Evolutionary conservation across 257 asterid genomes (phyloP), one percentile per base, ranked within the genome.

Genomic region (Forsythia suspensa): DNA sequence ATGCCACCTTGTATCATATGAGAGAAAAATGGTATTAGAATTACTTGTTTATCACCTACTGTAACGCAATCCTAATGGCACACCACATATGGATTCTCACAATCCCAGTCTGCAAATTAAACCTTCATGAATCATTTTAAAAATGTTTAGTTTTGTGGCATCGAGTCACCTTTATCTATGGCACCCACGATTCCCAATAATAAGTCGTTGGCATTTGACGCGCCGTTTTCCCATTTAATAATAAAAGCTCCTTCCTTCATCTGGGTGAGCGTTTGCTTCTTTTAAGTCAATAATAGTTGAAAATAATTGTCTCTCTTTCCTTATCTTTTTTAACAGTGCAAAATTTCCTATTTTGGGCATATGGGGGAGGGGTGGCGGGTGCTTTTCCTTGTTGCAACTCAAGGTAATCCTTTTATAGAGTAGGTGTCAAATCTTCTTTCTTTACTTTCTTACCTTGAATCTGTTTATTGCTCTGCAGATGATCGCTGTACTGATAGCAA

Each of bases 401-500:
- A 57, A 40, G 66, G 72, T 40, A 67, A 20, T 48, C 46, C 36
- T 41, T 74, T 43, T 39, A 29, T 79, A 29, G 36, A 70, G 71
- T 67, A 74, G 72, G 74, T 77, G 52, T 80, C 76, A 24, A 80
- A 61, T 74, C 81, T 57, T 69, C 74, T 80, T 70, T 68, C 55
- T 55, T 42, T 71, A 37, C 67, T 77, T 70, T 82, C 13, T 39
- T 74, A 70, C 72, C 59, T 75, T 75, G 73, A 41, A 67, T 79
- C 70, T 76, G 74, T 42, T 84, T 80, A 59, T 83, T 24, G 46
- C n/a, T 61, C 29, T 77, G 81, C 90, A 95, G 99, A 83, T 77
- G 93, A 88, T 77, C 66, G 68, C 74, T 82, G 85, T 82, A 80
- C 71, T 74, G 84, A 72, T 63, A 70, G 61, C 79, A 82, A 79